A percentile compares a stretch with the other conserved stretches of the same genome.
These are phyloP conservation scores for Aureobasidium melanogenum DNA, from an alignment of 2,329 filamentous ascomycete genomes.

Conservation along the genomic window DNA sequence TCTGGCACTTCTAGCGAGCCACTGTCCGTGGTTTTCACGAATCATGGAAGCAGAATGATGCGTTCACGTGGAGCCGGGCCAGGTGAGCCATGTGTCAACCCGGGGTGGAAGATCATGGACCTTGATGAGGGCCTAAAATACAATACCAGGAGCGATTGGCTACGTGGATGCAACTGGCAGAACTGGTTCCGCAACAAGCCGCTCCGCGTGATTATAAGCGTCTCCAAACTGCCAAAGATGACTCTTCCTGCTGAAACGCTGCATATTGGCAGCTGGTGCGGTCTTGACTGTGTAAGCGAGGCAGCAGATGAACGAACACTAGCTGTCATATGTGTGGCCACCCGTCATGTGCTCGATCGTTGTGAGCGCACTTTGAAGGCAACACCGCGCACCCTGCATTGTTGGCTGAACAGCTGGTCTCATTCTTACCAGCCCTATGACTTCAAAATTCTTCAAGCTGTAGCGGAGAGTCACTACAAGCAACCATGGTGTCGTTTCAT, in stretches of 20 bases:
- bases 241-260: not conserved
- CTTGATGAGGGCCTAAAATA: not conserved
- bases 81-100: too few species aligned
- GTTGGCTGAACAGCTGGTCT: not conserved
- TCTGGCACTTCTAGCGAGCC: too few species aligned
- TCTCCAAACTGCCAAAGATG: not conserved
- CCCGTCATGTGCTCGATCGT: not conserved
- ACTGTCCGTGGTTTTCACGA: too few species aligned
- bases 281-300: not conserved
- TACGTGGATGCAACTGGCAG: not conserved
- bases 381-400: not conserved
- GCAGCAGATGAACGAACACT: not conserved
- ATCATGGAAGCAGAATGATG: too few species aligned
- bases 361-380: not conserved
- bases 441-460: not conserved
- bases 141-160: not conserved
- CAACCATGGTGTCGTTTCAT: not conserved
- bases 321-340: not conserved
- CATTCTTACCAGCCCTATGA: not conserved
- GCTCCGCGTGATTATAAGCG: not conserved
- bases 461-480: not conserved
- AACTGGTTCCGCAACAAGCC: not conserved
- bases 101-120: too few species aligned
- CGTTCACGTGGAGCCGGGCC: too few species aligned
- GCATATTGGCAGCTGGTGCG: not conserved